Evolutionary conservation across 2,329 filamentous ascomycete species (phyloP).

Genomic region (Fusarium sambucinum): DNA sequence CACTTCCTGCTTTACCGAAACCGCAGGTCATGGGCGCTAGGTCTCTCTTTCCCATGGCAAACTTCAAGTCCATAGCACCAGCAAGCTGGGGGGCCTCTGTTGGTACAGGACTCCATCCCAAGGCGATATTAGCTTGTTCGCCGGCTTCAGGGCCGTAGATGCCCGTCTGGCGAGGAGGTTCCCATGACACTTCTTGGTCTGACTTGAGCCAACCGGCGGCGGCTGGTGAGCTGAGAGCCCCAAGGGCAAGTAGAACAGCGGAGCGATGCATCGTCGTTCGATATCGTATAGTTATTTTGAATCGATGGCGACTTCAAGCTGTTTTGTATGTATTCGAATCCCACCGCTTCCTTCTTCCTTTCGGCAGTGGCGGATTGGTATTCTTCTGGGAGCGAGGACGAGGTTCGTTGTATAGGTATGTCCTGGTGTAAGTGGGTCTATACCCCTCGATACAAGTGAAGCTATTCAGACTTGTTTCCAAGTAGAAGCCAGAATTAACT

Average conservation of each 20-base stretch:
- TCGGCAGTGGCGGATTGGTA: background rate
- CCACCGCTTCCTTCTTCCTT: background rate
- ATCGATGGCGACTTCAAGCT: background rate
- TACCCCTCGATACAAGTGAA: conserved; percentile 16
- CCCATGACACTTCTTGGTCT: conserved; percentile 47
- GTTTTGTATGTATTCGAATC: background rate
- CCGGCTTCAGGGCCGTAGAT: conserved; percentile 23
- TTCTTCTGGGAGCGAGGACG: background rate
- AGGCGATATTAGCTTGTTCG: conserved; percentile 43
- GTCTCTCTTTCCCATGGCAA: conserved; percentile 48
- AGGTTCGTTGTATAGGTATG: conserved; percentile 1
- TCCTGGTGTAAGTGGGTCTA: conserved; percentile 11
- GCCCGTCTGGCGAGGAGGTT: conserved; percentile 48
- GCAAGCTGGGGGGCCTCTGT: conserved; percentile 49
- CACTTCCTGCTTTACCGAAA: conserved; percentile 49
- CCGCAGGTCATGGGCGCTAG: conserved; percentile 50
- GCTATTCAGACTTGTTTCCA: conserved; percentile 20
- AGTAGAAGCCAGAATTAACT: conserved; percentile 8
- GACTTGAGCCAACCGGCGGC: conserved; percentile 45
- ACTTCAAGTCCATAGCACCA: conserved; percentile 49
- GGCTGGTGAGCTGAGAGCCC: conserved; percentile 43
- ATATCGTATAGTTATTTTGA: background rate
- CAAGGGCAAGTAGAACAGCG: conserved; percentile 42
- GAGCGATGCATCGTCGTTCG: conserved; percentile 34
- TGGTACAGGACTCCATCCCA: conserved; percentile 51